These are phyloP conservation scores for Macrolepiota albuminosa DNA, from an alignment of 768 basidiomycete species.

Conservation along the genomic window DNA sequence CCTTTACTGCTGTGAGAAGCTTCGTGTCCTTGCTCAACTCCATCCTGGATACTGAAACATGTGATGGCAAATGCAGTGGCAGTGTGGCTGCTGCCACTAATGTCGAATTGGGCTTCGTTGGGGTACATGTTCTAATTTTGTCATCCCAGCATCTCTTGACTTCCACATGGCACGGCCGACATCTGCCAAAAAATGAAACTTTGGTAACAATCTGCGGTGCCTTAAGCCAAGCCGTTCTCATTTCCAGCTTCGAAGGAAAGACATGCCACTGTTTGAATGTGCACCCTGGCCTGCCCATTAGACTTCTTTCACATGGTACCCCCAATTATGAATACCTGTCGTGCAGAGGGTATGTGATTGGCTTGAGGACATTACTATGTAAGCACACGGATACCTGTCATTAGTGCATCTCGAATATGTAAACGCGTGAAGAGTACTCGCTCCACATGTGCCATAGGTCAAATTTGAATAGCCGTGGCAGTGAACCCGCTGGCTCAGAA, in stretches of 20 bases:
- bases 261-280: background rate
- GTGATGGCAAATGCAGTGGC: background rate
- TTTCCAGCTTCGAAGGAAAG: background rate
- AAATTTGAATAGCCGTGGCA: background rate
- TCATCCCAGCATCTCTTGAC: background rate
- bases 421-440: too few species aligned
- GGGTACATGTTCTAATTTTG: background rate
- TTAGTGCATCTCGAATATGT: background rate
- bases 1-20: background rate
- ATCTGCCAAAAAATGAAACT: conserved; percentile 14
- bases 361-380: background rate
- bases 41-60: background rate
- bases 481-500: background rate
- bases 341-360: background rate
- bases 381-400: background rate
- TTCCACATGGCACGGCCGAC: conserved; percentile 3
- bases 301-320: conserved; percentile 7
- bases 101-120: background rate
- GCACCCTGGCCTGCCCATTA: background rate
- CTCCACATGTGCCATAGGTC: background rate
- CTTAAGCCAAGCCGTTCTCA: conserved; percentile 2
- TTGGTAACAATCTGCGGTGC: background rate
- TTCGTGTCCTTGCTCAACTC: too few species aligned
- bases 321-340: background rate
- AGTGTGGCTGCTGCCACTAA: background rate